Conservation (phyloP, 2,329 filamentous ascomycete species). For the Elsinoe necatrix region DNA sequence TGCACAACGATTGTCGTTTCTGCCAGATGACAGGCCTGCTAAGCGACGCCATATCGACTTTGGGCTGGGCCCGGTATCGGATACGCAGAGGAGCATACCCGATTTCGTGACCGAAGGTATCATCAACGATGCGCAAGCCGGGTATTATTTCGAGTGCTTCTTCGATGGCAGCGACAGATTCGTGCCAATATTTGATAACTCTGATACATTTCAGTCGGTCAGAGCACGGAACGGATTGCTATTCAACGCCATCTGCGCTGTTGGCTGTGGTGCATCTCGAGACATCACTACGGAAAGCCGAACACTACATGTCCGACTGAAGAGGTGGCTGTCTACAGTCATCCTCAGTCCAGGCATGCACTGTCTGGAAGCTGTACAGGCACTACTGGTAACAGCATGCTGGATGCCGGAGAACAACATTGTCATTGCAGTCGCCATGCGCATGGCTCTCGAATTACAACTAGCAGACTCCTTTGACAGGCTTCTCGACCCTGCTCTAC, state of each 20-base stretch:
- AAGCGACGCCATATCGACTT: not conserved
- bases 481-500: not conserved
- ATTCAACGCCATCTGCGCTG: not conserved
- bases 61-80: not conserved
- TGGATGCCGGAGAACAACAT: not conserved
- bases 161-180: not conserved
- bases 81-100: not conserved
- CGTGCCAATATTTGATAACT: not conserved
- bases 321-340: not conserved
- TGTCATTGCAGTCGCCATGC: not conserved
- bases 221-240: not conserved
- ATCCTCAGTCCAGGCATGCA: not conserved
- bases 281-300: not conserved
- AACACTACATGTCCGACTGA: not conserved
- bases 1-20: not conserved
- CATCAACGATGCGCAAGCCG: not conserved
- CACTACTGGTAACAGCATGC: conserved; percentile 5
- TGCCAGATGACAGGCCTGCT: too few species aligned
- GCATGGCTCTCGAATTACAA: not conserved
- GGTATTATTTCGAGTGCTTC: not conserved
- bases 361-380: conserved; percentile 1
- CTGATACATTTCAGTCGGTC: not conserved
- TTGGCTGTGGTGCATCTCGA: not conserved
- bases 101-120: not conserved
- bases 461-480: not conserved